Evolutionary conservation across 2,329 filamentous ascomycete species (phyloP).

Genomic region (Cadophora sp.): DNA sequence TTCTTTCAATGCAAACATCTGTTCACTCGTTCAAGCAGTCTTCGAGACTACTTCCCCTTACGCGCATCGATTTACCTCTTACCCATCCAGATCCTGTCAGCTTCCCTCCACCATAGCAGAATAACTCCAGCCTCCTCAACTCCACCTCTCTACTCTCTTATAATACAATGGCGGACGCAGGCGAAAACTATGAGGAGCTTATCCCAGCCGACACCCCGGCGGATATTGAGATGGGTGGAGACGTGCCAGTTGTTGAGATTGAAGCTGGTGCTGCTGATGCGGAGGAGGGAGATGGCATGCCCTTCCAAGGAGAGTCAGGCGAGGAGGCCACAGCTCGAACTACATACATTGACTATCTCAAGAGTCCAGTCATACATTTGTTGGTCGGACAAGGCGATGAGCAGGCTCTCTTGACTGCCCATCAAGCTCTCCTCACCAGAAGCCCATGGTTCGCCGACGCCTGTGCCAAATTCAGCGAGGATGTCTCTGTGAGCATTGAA

Average conservation of each 20-base stretch:
- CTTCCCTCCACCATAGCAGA: background rate
- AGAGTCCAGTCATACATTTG: conserved; percentile 72
- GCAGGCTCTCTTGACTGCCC: conserved; percentile 73
- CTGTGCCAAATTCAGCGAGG: conserved; percentile 66
- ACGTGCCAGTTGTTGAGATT: conserved; percentile 40
- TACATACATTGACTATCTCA: conserved; percentile 65
- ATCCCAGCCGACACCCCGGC: conserved; percentile 28
- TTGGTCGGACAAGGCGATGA: conserved; percentile 66
- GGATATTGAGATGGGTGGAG: conserved; percentile 42
- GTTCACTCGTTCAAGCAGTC: conserved; percentile 14
- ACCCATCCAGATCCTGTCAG: background rate
- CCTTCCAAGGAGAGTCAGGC: conserved; percentile 36
- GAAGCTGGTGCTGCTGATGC: conserved; percentile 24
- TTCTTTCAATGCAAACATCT: background rate
- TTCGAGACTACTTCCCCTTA: background rate
- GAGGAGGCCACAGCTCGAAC: conserved; percentile 35
- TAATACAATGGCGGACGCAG: conserved; percentile 35
- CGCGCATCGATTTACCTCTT: no score
- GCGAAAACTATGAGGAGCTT: conserved; percentile 29
- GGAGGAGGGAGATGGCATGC: conserved; percentile 31
- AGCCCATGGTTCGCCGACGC: conserved; percentile 77
- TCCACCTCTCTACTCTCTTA: background rate
- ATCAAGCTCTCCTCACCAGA: conserved; percentile 76
- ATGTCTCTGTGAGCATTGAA: conserved; percentile 60
- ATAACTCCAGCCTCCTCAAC: background rate